These are phyloP conservation scores for thale cress (Arabidopsis thaliana) DNA, from an alignment of 345 rosid genomes.

Conservation along the genomic window TAIR10.1 NC_003074.8:2585501-2586000, in stretches of 20 bases:
- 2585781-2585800: conserved; percentile 18
- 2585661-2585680: not conserved
- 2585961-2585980: conserved; percentile 31
- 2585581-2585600: conserved; percentile 24
- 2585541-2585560: conserved; percentile 55
- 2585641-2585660: not conserved
- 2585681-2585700: conserved; percentile 14
- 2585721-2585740: not conserved
- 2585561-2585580: not conserved
- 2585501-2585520: conserved; percentile 61
- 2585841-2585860: not conserved
- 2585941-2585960: not conserved
- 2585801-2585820: conserved; percentile 11
- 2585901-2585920: conserved; percentile 25
- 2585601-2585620: conserved; percentile 10
- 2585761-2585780: not conserved
- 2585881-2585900: conserved; percentile 27
- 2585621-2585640: not conserved
- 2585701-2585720: conserved; percentile 9
- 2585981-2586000: not conserved
- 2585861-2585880: conserved; percentile 2
- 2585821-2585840: conserved; percentile 3
- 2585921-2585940: not conserved
- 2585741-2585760: conserved; percentile 22
- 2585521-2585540: conserved; percentile 71